Base-by-base conservation (phyloP, 805 yeast species). In the Torulaspora quercuum region DNA sequence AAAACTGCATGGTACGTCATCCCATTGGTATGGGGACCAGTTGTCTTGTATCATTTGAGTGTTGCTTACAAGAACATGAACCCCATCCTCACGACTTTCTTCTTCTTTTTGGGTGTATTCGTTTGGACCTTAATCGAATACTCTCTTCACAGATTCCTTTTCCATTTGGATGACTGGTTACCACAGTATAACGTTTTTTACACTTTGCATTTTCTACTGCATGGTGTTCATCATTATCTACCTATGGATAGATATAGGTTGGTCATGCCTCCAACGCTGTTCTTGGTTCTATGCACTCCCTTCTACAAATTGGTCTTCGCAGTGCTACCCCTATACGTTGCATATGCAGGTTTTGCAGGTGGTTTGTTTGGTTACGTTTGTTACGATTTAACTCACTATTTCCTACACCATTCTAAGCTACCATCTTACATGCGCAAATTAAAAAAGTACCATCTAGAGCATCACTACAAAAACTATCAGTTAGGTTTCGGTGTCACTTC, bases 401-500 rank as follows among this genome's bases (percentile, higher is more conserved):
- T 85, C 55, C 67, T 92, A 57, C 99, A 92, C 60, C 99, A 92
- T 65, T 76, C 85, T 24, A 73, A 72, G 55, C 70, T 92, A 53
- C 98, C 98, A 15, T 53, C 67, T 25, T 82, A 70, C 57, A 68
- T 87, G 65, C 88, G 85, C 59, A 78, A 75, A 19, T 68, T 87
- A 56, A 92, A 92, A 65, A 85, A 83, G 33, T 81, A 87, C 59
- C 99, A 92, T 63, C 73, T 92, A 64, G 97, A 90, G 62, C 99
- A 92, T 64, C 99, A 92, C 61, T 92, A 92, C 71, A 89, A 90
- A 69, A 90, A 92, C 65, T 92, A 86, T 64, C 95, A 94, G 64
- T 68, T 89, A 51, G 99, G 97, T 1, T 92, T 89, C 52, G 99
- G 99, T 50, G 97, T 92, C 45, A 87, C 97, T 19, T 75, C 88